Evolutionary conservation across 2,329 filamentous ascomycete species (phyloP).

Genomic region (Fusarium cyanostomum): DNA sequence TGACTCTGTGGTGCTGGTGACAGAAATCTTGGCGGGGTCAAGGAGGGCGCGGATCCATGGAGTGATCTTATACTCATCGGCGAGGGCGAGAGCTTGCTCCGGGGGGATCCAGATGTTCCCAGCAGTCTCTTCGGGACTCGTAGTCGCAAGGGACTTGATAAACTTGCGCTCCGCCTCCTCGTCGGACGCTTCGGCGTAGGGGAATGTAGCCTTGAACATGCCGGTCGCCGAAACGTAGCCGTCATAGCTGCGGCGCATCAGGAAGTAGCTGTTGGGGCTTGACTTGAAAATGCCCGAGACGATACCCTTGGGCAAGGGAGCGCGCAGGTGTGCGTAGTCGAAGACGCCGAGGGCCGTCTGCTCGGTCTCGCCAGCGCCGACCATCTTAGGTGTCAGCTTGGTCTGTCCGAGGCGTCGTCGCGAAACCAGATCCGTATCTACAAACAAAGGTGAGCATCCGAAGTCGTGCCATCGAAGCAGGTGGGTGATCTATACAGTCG

Average conservation of each 20-base stretch:
- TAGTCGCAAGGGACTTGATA: conserved; percentile 83
- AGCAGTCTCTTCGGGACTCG: conserved; percentile 90
- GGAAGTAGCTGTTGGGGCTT: conserved; percentile 91
- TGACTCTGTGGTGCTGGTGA: conserved; percentile 68
- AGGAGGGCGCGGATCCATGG: conserved; percentile 93
- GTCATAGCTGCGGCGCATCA: conserved; percentile 91
- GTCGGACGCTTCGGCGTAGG: conserved; percentile 76
- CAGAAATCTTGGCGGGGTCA: conserved; percentile 80
- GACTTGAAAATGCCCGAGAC: conserved; percentile 92
- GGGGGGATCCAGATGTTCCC: conserved; percentile 97
- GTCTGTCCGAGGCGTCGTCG: conserved; percentile 93
- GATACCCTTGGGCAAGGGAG: conserved; percentile 90
- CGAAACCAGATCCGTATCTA: conserved; percentile 79
- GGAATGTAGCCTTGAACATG: conserved; percentile 93
- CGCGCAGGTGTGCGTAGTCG: conserved; percentile 95
- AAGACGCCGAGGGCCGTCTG: conserved; percentile 81
- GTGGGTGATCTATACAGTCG: conserved; percentile 58
- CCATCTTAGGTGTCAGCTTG: conserved; percentile 84
- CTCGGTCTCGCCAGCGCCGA: conserved; percentile 78
- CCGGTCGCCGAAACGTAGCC: conserved; percentile 87
- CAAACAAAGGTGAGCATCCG: conserved; percentile 40
- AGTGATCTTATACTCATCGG: conserved; percentile 85
- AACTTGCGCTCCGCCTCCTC: conserved; percentile 82
- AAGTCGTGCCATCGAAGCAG: conserved; percentile 17
- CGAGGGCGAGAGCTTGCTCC: conserved; percentile 79